Evolutionary conservation across 202 grass and related monocot species (phyloP), one percentile per base, ranked within the genome.

Genomic region (Bolboschoenoplectus hybrid): DNA sequence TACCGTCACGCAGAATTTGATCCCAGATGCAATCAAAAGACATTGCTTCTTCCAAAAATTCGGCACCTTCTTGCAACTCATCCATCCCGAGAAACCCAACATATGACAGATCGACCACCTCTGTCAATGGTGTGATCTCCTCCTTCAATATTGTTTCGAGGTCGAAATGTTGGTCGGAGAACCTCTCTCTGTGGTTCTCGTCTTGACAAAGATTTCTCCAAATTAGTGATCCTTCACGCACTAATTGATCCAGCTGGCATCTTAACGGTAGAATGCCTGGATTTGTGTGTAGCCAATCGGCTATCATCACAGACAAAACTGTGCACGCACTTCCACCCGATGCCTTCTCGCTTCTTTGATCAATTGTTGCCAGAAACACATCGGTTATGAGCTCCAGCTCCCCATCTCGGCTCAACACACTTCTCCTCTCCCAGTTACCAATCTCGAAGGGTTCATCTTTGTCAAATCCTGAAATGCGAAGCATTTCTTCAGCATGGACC

Each of bases 101-200:
- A 77, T 89, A 94, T 58, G 93, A 97, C 64, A 87, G 91, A 17
- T 87, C 79, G 9, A 85, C 85, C 60, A 82, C 62, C 9, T 92
- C 89, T 7, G 20, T 62, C 41, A 99, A 82, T 26, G 90, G 87
- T 34, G 82, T 86, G 81, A 94, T 91, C 55, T 90, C 87, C 81
- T 94, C 92, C 74, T 88, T 67, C 72, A 99, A 89, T 46, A 99
- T 92, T n/a, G 97, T 99, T 16, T 99, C 92, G 38, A 99, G 97
- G 87, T 99, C 97, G 36, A 99, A 97, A 35, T 99, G 97, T 82
- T 91, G 91, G 81, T 99, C 97, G 44, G 88, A 85, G 82, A 99
- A 99, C 14, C 49, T 63, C 34, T 90, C 90, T 68, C 34, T 87
- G 17, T 91, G 91, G 9, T 82, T 84, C 69, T 89, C 39, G 1